Evolutionary conservation across 352 stramenopile species (phyloP).

Genomic region (Halophytophthora batemanensis): DNA sequence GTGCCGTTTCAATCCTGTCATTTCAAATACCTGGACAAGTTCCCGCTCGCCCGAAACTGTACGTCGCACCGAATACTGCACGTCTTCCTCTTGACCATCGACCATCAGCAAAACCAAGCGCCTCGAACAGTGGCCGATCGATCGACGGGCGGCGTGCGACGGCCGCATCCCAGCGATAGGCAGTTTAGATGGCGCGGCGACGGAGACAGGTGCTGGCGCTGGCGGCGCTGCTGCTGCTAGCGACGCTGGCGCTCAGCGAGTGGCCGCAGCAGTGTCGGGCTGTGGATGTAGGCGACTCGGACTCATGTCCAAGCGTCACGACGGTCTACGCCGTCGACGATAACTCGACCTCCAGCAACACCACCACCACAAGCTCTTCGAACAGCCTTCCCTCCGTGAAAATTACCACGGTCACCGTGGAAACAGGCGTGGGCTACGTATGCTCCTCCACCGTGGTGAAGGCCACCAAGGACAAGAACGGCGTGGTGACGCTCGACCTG

Average conservation of each 20-base stretch:
- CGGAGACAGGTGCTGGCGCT: constrained; percentile 3
- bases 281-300: constrained; percentile 29
- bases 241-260: neutral
- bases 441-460: constrained; percentile 18
- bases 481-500: constrained; percentile 17
- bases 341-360: constrained; percentile 5
- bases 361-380: neutral
- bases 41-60: too few species aligned
- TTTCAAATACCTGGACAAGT: too few species aligned
- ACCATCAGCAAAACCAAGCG: too few species aligned
- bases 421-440: constrained; percentile 5
- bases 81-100: neutral
- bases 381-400: neutral
- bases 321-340: constrained; percentile 5
- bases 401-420: constrained; percentile 9
- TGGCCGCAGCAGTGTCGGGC: constrained; percentile 6
- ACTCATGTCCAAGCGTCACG: constrained; percentile 31
- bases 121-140: neutral
- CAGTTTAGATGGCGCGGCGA: constrained; percentile 2
- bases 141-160: too few species aligned
- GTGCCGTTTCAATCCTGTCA: too few species aligned
- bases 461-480: constrained; percentile 5
- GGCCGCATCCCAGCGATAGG: neutral
- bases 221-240: constrained; percentile 5
- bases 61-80: neutral